phyloP scores from a whole-genome alignment of 2,329 filamentous ascomycete species.

The Coleophoma cylindrospora region DNA sequence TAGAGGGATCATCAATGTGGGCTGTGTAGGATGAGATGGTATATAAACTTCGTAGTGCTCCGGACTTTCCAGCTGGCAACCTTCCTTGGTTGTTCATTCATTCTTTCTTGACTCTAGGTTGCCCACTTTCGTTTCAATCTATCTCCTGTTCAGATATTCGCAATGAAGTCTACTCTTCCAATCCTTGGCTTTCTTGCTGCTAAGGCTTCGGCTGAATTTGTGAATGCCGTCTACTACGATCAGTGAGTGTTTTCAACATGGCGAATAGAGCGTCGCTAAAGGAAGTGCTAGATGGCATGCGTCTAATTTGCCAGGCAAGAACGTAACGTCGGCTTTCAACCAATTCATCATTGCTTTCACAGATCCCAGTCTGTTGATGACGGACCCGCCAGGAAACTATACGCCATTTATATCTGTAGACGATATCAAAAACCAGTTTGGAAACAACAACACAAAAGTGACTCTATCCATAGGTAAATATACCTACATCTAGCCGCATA shows the following conservation, averaged over 20 bases:
- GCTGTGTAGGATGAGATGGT: background rate
- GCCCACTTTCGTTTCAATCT: background rate
- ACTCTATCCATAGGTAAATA: background rate
- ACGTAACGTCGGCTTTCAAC: constrained; percentile 11
- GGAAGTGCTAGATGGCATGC: background rate
- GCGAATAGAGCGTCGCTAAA: background rate
- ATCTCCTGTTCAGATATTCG: background rate
- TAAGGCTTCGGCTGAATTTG: background rate
- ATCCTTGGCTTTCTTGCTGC: background rate
- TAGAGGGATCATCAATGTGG: background rate
- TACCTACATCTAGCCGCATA: too few species aligned
- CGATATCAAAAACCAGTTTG: constrained; percentile 5
- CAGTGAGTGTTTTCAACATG: background rate
- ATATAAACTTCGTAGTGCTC: background rate
- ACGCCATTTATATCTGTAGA: constrained; percentile 11
- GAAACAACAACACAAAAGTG: background rate
- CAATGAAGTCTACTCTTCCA: background rate
- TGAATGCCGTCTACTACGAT: background rate
- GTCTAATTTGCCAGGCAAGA: constrained; percentile 8
- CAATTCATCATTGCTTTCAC: constrained; percentile 15
- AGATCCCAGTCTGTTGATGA: constrained; percentile 12
- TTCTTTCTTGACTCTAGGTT: background rate
- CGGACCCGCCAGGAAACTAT: constrained; percentile 10
- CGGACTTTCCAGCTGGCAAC: background rate
- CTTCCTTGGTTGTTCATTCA: background rate